These are phyloP conservation scores for Exserohilum rostratum DNA, from an alignment of 2,329 filamentous ascomycete species.

Conservation along the genomic window DNA sequence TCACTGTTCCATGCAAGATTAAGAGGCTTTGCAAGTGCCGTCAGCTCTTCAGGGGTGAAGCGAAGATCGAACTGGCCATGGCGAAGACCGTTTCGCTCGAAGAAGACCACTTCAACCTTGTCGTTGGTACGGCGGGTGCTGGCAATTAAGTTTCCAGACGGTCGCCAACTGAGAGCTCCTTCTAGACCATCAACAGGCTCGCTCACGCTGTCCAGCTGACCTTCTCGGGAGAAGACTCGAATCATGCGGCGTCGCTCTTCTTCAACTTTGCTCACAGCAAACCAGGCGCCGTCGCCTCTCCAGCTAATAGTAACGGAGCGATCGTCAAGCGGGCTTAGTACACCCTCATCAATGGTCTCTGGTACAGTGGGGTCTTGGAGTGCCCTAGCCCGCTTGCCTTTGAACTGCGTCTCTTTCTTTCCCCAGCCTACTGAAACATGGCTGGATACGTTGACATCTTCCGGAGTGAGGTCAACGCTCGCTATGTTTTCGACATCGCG, in stretches of 20 bases:
- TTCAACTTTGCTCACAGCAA: slow-evolving; percentile 84
- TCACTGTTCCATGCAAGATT: slow-evolving; percentile 86
- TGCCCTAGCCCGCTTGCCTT: slow-evolving; percentile 85
- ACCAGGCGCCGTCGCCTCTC: slow-evolving; percentile 91
- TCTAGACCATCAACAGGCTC: slow-evolving; percentile 95
- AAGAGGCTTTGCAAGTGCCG: slow-evolving; percentile 64
- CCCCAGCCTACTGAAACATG: slow-evolving; percentile 98
- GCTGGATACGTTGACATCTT: slow-evolving; percentile 85
- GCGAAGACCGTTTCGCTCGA: slow-evolving; percentile 95
- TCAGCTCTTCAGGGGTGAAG: slow-evolving; percentile 63
- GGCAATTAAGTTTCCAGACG: slow-evolving; percentile 88
- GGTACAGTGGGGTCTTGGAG: slow-evolving; percentile 93
- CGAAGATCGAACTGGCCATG: slow-evolving; percentile 92
- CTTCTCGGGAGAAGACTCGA: slow-evolving; percentile 88
- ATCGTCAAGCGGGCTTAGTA: slow-evolving; percentile 76
- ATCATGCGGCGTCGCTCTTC: slow-evolving; percentile 74
- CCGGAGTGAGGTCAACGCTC: slow-evolving; percentile 71
- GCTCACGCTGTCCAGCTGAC: slow-evolving; percentile 87
- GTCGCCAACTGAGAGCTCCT: slow-evolving; percentile 85
- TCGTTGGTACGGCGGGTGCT: slow-evolving; percentile 75
- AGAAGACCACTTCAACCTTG: slow-evolving; percentile 85
- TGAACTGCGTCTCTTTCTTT: slow-evolving; percentile 97
- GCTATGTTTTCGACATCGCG: slow-evolving; percentile 84
- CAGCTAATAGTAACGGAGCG: slow-evolving; percentile 77
- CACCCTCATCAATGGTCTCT: slow-evolving; percentile 85